These are phyloP conservation scores for Beauveria scarabaeidicola DNA, from an alignment of 2,329 filamentous ascomycete genomes.

Conservation along the genomic window DNA sequence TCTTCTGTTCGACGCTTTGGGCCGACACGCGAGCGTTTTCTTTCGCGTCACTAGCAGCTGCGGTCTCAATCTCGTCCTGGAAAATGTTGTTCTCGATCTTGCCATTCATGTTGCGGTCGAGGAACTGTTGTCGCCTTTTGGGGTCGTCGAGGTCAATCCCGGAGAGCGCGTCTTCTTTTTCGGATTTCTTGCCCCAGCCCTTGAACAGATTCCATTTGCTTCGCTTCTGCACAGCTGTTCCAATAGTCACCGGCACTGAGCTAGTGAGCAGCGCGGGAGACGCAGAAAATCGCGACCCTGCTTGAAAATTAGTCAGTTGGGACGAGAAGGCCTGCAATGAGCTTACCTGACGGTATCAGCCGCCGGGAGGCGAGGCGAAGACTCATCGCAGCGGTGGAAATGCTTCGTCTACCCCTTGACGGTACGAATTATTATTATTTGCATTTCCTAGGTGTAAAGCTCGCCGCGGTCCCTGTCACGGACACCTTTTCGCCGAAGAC, in stretches of 20 bases:
- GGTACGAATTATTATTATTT: constrained; percentile 22
- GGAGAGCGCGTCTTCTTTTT: constrained; percentile 22
- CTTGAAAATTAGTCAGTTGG: not conserved
- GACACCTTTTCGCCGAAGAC: constrained; percentile 16
- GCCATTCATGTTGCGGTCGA: constrained; percentile 30
- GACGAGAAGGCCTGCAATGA: not conserved
- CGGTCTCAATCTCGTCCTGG: constrained; percentile 44
- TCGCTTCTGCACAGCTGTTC: constrained; percentile 25
- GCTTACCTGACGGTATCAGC: constrained; percentile 51
- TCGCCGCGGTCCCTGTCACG: not conserved
- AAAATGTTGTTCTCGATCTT: constrained; percentile 51
- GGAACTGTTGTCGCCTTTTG: constrained; percentile 33
- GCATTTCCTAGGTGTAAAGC: not conserved
- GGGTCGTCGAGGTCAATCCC: constrained; percentile 33
- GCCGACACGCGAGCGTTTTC: not conserved
- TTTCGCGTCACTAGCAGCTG: constrained; percentile 32
- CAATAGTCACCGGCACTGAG: not conserved
- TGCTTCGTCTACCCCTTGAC: constrained; percentile 16
- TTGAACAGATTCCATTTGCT: constrained; percentile 35
- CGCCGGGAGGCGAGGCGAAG: constrained; percentile 54
- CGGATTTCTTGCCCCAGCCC: constrained; percentile 24
- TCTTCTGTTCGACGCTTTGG: constrained; percentile 18
- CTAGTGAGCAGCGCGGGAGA: not conserved
- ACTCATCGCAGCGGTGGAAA: constrained; percentile 46
- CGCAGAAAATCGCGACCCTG: not conserved